A percentile compares a stretch with the other conserved stretches of the same genome.
Evolutionary conservation across 2,329 filamentous ascomycete species (phyloP).

Genomic region (Hymenotorrendiella dingleyae): DNA sequence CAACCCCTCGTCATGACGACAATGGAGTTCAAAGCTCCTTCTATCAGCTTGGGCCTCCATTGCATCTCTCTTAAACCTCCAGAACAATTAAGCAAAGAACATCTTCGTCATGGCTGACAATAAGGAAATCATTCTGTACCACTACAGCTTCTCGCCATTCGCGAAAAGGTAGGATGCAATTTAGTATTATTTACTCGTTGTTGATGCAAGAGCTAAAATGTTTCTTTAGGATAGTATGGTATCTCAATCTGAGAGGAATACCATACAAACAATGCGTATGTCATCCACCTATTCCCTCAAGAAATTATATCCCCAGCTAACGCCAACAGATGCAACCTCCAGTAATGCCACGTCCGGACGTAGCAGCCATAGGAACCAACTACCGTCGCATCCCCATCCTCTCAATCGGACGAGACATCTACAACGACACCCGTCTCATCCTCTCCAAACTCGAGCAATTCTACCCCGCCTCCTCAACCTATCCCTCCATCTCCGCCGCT

Average conservation of each 20-base stretch:
- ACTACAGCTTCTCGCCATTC: conserved; percentile 61
- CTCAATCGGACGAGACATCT: conserved; percentile 60
- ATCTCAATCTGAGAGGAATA: conserved; percentile 59
- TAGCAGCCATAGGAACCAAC: conserved; percentile 52
- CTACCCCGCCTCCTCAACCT: conserved; percentile 39
- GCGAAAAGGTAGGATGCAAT: conserved; percentile 40
- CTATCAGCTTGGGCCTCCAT: too few relatives aligned
- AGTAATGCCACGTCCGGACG: conserved; percentile 60
- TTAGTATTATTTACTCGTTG: too few relatives aligned
- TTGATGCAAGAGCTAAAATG: too few relatives aligned
- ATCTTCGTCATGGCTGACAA: conserved; percentile 9
- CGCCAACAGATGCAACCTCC: conserved; percentile 54
- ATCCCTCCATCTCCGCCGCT: conserved; percentile 29
- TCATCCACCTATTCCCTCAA: conserved; percentile 13
- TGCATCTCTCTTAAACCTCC: too few relatives aligned
- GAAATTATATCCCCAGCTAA: conserved; percentile 7
- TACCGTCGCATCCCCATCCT: conserved; percentile 68
- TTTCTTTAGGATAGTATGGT: conserved; percentile 57
- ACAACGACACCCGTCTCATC: conserved; percentile 65
- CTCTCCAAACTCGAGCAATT: conserved; percentile 55
- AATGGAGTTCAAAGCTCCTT: too few relatives aligned
- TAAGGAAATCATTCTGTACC: conserved; percentile 47
- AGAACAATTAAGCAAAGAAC: too few relatives aligned
- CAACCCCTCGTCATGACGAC: too few relatives aligned
- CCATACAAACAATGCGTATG: conserved; percentile 62